Conservation (phyloP, 495 filamentous ascomycete genomes). For the Penicillium parvum region DNA sequence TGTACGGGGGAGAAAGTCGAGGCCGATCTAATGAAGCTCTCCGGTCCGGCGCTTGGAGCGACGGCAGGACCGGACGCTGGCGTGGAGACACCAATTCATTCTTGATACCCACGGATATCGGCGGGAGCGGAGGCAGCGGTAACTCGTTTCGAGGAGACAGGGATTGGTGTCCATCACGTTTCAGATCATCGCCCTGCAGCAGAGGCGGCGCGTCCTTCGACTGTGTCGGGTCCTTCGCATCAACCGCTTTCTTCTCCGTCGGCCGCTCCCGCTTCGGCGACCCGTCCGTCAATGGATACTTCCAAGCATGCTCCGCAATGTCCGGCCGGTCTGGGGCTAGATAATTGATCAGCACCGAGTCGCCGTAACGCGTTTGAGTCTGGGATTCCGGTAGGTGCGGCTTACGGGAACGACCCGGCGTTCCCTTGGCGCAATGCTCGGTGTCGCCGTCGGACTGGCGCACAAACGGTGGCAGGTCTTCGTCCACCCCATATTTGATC, state of each 20-base stretch:
- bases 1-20: not conserved
- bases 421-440: slow-evolving; percentile 21
- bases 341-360: slow-evolving; percentile 46
- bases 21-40: not conserved
- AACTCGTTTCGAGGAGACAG: no score
- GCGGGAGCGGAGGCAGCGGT: slow-evolving; percentile 7
- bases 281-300: slow-evolving; percentile 14
- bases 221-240: not conserved
- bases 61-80: slow-evolving; percentile 9
- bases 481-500: slow-evolving; percentile 21
- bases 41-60: slow-evolving; percentile 3
- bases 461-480: slow-evolving; percentile 30
- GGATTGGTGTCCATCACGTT: no score
- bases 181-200: not conserved
- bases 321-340: slow-evolving; percentile 45
- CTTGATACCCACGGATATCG: not conserved
- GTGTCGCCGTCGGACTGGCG: slow-evolving; percentile 6
- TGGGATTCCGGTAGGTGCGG: slow-evolving; percentile 30
- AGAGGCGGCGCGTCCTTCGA: not conserved
- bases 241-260: not conserved
- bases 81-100: not conserved
- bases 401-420: slow-evolving; percentile 35
- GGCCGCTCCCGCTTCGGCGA: slow-evolving; percentile 8
- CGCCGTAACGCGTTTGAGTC: slow-evolving; percentile 31
- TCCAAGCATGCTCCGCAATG: slow-evolving; percentile 30